Conservation (phyloP, 2,329 filamentous ascomycete species). For the Aspergillus sp. region DNA sequence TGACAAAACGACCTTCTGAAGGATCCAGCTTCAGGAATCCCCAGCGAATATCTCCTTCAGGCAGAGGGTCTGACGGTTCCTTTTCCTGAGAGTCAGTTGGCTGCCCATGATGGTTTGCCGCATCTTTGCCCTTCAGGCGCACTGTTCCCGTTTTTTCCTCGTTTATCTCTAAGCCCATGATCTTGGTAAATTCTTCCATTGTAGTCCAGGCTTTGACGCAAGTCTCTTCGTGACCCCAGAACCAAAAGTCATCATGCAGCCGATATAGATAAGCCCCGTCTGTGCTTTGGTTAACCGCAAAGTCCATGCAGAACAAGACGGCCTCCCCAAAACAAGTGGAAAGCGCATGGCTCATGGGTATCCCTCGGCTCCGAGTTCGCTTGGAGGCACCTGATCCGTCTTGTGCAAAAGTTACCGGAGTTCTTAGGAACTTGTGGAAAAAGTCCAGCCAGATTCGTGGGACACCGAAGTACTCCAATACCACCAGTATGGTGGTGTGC, state of each 20-base stretch:
- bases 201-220: slow-evolving; percentile 62
- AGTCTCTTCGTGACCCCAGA: slow-evolving; percentile 60
- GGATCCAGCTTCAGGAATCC: slow-evolving; percentile 61
- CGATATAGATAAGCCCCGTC: slow-evolving; percentile 59
- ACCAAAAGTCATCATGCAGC: slow-evolving; percentile 67
- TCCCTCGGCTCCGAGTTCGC: slow-evolving; percentile 56
- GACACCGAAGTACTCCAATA: slow-evolving; percentile 62
- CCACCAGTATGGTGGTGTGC: slow-evolving; percentile 60
- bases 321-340: slow-evolving; percentile 63
- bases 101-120: slow-evolving; percentile 9
- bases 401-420: slow-evolving; percentile 59
- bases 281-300: slow-evolving; percentile 62
- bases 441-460: slow-evolving; percentile 59
- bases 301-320: slow-evolving; percentile 66
- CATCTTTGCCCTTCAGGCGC: slow-evolving; percentile 34
- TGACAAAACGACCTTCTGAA: slow-evolving; percentile 56
- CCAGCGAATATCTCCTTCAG: slow-evolving; percentile 58
- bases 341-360: slow-evolving; percentile 61
- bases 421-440: slow-evolving; percentile 60
- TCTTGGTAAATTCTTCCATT: slow-evolving; percentile 55
- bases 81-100: neutral
- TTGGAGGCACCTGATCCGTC: slow-evolving; percentile 51
- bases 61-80: slow-evolving; percentile 37
- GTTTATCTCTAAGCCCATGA: slow-evolving; percentile 62
- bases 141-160: slow-evolving; percentile 59